Percentiles rank a stretch among this genome's conserved stretches.
These are phyloP conservation scores for Kwoniella bestiolae DNA, from an alignment of 768 basidiomycete genomes.

Conservation along the genomic window DNA sequence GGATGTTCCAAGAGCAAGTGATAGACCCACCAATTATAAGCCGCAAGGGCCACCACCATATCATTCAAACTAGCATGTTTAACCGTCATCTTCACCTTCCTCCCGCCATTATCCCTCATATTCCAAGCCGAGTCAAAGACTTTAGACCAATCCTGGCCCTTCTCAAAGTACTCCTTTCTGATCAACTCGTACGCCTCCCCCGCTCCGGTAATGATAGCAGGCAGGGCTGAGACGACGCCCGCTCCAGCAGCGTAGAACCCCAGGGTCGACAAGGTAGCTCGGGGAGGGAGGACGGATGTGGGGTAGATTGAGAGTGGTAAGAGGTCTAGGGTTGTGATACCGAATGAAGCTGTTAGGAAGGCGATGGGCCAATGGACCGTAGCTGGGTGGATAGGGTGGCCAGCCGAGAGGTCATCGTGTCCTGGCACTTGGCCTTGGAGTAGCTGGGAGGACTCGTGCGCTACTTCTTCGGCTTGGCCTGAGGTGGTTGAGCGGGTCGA, in stretches of 20 bases:
- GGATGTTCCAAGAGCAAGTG: background rate
- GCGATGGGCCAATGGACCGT: slow-evolving; percentile 38
- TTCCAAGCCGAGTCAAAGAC: slow-evolving; percentile 36
- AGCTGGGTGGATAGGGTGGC: slow-evolving; percentile 44
- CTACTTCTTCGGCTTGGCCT: slow-evolving; percentile 25
- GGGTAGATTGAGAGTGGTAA: slow-evolving; percentile 38
- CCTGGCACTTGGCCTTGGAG: slow-evolving; percentile 32
- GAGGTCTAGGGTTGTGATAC: slow-evolving; percentile 41
- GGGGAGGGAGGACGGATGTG: slow-evolving; percentile 44
- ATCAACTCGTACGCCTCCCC: slow-evolving; percentile 54
- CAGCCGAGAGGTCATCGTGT: slow-evolving; percentile 29
- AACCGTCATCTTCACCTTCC: slow-evolving; percentile 52
- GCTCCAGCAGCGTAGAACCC: slow-evolving; percentile 53
- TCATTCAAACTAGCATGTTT: slow-evolving; percentile 53
- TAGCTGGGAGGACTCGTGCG: slow-evolving; percentile 21
- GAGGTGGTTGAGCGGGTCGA: background rate
- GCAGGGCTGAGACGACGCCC: slow-evolving; percentile 47
- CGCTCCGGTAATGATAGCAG: slow-evolving; percentile 52
- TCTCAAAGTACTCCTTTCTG: slow-evolving; percentile 32
- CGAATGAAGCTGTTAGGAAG: slow-evolving; percentile 49
- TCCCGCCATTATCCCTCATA: slow-evolving; percentile 39
- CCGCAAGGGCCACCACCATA: slow-evolving; percentile 32
- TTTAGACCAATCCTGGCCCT: slow-evolving; percentile 40
- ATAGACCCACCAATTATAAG: slow-evolving; percentile 36
- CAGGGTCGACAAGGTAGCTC: slow-evolving; percentile 40